Base-by-base conservation (phyloP, 345 rosid species). In the Carallia brachiata region DNA sequence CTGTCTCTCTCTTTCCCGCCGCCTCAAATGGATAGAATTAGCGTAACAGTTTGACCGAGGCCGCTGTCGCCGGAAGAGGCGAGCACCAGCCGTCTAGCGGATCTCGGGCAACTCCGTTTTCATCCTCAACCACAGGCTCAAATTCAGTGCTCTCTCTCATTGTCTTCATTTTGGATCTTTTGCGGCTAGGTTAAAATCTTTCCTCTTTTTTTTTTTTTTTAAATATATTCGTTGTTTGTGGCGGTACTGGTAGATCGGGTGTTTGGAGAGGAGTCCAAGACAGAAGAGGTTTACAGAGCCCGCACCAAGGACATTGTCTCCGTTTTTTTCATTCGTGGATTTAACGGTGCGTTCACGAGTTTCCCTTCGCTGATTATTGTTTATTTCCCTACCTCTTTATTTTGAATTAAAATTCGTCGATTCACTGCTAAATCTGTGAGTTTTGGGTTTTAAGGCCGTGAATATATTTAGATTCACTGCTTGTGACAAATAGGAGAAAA, bases 401-500 rank as follows among this genome's bases (percentile, higher is more conserved):
- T 66, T n/a, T 5, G 60, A 28, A 36, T 17, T 36, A 2, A 44
- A 44, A 10, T 4, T 44, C 4, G 50, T 12, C 16, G 50, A 44
- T 12, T 44, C 16, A 44, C 10, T 15, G 4, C 12, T 44, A 44
- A 44, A 10, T 44, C 17, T 2, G 12, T 23, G 50, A 1, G 44
- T 39, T 39, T 39, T 9, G 3, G 50, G 23, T 23, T 23, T 23
- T 23, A 23, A 23, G 23, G 23, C 23, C 23, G 23, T 23, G 23
- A 23, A 23, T 23, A 23, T 23, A 23, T 23, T 23, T 23, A 23
- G 23, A 23, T 63, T 82, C 89, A 75, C 66, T 87, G 79, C 88
- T 85, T 70, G 91, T 91, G 60, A 94, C 97, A 72, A 89, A 75
- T 72, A 87, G 98, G 72, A 89, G 90, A 82, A 94, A 91, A 85